Evolutionary conservation across 2,329 filamentous ascomycete genomes (phyloP), one percentile per base, ranked within the genome.

Genomic region (Alternaria ventricosa): DNA sequence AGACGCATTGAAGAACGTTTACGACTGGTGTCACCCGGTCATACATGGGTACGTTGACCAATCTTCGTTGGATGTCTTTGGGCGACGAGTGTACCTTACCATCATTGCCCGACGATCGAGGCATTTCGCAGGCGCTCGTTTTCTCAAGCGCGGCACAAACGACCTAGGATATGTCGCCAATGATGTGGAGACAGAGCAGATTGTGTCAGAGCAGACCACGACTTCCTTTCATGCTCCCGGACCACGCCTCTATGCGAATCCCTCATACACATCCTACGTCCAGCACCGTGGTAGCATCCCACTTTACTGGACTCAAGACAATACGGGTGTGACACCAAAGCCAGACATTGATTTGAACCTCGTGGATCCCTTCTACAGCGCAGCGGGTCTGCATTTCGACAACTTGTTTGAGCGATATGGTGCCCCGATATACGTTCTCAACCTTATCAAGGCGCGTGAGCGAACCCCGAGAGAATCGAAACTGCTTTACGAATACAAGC

Each of bases 121-220:
- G 9, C 93, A 93, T 79, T 99, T 98, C 79, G 96, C 96, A 3
- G 96, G 96, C 27, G 96, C 96, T 41, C 87, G 96, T 4, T 99
- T 97, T 71, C 82, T 99, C 57, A 99, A 99, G 80, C 90, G 96
- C 61, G 96, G 96, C 30, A 92, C 94, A 51, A 99, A 99, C 74
- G 96, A 99, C 78, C 79, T 94, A 77, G 95, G 96, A 13, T 97
- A 97, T 77, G 96, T 99, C 58, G 96, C 96, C 56, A 99, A 99
- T 76, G 96, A 99, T 80, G 96, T 99, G 23, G 96, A 99, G 81
- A 98, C 96, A 1, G 96, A 99, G 80, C 96, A 99, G 78, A 97
- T 99, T 64, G 94, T 99, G 6, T 96, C 94, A 0, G 96, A 99
- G 77, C 93, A 94, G 72, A 84, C 95, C 55, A 97, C 94, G 0